Conservation (phyloP, 768 basidiomycete species). For the Tricholoma furcatifolium region DNA sequence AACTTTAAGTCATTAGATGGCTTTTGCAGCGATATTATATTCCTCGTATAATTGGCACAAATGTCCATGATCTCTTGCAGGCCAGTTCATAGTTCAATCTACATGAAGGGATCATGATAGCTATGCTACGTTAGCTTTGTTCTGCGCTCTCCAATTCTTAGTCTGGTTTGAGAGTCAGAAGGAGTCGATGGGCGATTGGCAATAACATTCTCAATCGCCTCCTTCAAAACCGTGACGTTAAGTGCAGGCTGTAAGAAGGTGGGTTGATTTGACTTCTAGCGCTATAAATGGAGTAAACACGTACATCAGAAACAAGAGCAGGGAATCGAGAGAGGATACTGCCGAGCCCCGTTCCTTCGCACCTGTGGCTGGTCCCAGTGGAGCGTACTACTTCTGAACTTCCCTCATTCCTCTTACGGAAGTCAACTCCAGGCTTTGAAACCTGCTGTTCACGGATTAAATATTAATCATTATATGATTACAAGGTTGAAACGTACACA, state of each 20-base stretch:
- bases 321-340: constrained; percentile 8
- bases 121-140: too few species aligned
- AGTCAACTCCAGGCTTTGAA: constrained; percentile 7
- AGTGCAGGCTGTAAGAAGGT: not conserved
- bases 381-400: not conserved
- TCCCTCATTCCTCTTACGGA: constrained; percentile 5
- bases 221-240: constrained; percentile 1
- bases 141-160: too few species aligned
- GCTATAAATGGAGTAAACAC: not conserved
- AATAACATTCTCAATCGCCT: not conserved
- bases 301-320: constrained; percentile 2
- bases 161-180: not conserved
- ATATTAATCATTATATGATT: too few species aligned
- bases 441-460: not conserved
- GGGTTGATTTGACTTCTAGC: not conserved
- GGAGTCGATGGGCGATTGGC: too few species aligned
- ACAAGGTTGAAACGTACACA: constrained; percentile 30
- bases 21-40: too few species aligned
- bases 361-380: not conserved
- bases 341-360: constrained; percentile 10
- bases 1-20: too few species aligned
- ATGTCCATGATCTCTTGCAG: too few species aligned
- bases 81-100: too few species aligned
- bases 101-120: too few species aligned
- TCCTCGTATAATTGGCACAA: too few species aligned